Evolutionary conservation across 1,284 basidiomycete genomes (phyloP).

Genomic region (Cutaneotrichosporon spelunceum): DNA sequence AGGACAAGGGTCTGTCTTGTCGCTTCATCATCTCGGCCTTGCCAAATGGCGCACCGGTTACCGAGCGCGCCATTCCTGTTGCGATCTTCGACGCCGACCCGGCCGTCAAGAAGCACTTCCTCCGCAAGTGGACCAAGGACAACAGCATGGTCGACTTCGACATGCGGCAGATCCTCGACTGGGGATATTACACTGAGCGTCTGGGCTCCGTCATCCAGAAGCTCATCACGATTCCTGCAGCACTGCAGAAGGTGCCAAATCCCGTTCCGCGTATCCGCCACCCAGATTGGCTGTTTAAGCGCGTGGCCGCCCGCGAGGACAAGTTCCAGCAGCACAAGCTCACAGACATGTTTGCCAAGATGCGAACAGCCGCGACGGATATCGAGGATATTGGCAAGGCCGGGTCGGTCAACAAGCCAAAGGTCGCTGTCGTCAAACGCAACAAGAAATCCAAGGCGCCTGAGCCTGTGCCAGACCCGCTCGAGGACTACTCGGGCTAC

Average conservation of each 20-base stretch:
- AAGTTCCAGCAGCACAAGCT: constrained; percentile 98
- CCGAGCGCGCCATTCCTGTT: constrained; percentile 95
- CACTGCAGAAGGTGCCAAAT: constrained; percentile 95
- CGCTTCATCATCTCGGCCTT: constrained; percentile 98
- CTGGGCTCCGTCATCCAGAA: constrained; percentile 98
- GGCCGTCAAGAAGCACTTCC: constrained; percentile 79
- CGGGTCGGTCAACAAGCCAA: constrained; percentile 26
- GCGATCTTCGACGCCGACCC: constrained; percentile 98
- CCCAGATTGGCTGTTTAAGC: constrained; percentile 93
- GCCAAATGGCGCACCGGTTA: constrained; percentile 90
- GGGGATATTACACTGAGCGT: constrained; percentile 98
- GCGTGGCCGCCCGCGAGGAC: constrained; percentile 85
- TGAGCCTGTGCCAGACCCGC: constrained; percentile 58
- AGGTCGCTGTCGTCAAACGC: constrained; percentile 59
- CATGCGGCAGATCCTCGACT: constrained; percentile 90
- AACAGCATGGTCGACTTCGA: constrained; percentile 84
- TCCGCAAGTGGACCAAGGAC: constrained; percentile 97
- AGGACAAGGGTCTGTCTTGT: constrained; percentile 98
- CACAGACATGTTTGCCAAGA: constrained; percentile 83
- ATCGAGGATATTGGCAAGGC: constrained; percentile 58
- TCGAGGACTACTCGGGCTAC: constrained; percentile 71
- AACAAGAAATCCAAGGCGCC: constrained; percentile 49
- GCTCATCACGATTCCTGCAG: constrained; percentile 97
- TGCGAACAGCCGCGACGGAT: constrained; percentile 39
- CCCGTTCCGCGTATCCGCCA: constrained; percentile 94